Evolutionary conservation across 805 yeast genomes (phyloP), one percentile per base, ranked within the genome.

Genomic region (Kurtzmaniella fragi): DNA sequence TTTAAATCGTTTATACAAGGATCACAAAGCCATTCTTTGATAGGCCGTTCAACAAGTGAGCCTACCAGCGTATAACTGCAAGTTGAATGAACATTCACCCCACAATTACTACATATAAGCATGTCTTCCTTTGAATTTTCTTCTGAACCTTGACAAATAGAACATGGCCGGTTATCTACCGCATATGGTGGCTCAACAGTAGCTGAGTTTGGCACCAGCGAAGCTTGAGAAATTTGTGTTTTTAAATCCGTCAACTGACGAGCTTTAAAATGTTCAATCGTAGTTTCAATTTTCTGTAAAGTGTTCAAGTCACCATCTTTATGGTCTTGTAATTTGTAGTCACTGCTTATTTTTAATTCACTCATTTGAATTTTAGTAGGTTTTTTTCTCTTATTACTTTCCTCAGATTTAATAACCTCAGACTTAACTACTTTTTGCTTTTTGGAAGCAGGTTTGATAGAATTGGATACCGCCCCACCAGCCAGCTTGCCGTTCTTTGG

Each of bases 21-120:
- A 49, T 87, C 95, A 61, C 96, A 89, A 17, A 71, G 62, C 96
- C 96, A 88, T 40, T 71, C 73, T 27, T 53, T 64, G 3, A 56
- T 47, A 7, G 66, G 71, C 14, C 42, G 48, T 3, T 42, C 36
- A 16, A 37, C 46, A 8, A 48, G 48, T 4, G 53, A 47, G n/a
- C 41, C 52, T 17, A 47, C 39, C 10, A 16, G 41, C 25, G 44
- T 40, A 0, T 95, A 95, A 52, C 80, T 82, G 51, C 96, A 89
- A 0, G 72, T 57, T 2, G 75, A 65, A 55, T 89, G 96, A 2
- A 82, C 87, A 39, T 70, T 70, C 26, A 86, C 60, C 0, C 84
- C 84, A 64, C 96, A 89, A 23, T 69, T 64, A 2, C 67, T 52
- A 56, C 96, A 88, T 1, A 70, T 59, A 8, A 83, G 47, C 48